Conservation (phyloP, 108 stramenopile genomes). For the Ochromonas danica region DNA sequence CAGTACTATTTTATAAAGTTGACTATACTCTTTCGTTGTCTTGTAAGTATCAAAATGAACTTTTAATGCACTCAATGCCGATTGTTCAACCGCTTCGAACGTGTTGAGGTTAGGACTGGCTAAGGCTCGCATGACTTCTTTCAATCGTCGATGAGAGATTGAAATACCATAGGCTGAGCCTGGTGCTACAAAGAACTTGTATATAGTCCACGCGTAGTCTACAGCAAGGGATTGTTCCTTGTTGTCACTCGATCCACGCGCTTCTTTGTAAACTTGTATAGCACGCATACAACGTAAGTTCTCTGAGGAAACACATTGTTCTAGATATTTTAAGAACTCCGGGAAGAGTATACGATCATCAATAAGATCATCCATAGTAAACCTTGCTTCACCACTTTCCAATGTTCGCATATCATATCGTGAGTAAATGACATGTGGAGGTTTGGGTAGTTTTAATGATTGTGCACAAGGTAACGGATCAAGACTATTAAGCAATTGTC, state of each 20-base stretch:
- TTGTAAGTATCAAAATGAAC: not conserved
- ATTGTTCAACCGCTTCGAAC: not conserved
- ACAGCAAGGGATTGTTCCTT: not conserved
- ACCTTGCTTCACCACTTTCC: not conserved
- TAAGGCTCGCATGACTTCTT: not conserved
- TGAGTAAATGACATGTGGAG: not conserved
- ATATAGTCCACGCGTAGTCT: not conserved
- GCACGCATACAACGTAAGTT: not conserved
- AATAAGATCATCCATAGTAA: not conserved
- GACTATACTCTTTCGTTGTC: not conserved
- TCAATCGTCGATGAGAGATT: not conserved
- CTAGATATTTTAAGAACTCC: slow-evolving; percentile 1
- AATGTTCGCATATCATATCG: not conserved
- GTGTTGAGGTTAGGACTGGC: not conserved
- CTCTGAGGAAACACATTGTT: not conserved
- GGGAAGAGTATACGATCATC: not conserved
- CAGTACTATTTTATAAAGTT: not conserved
- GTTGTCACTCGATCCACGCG: not conserved
- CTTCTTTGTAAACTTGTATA: not conserved
- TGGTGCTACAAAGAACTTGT: slow-evolving; percentile 1
- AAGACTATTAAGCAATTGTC: not conserved
- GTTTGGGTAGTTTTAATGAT: not conserved
- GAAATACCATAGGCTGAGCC: not conserved
- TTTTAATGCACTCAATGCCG: not conserved
- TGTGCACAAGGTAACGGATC: not conserved